A percentile compares a stretch with the other conserved stretches of the same genome.
Conservation (phyloP, 1,139 yeast genomes). For the Yamadazyma sp. region DNA sequence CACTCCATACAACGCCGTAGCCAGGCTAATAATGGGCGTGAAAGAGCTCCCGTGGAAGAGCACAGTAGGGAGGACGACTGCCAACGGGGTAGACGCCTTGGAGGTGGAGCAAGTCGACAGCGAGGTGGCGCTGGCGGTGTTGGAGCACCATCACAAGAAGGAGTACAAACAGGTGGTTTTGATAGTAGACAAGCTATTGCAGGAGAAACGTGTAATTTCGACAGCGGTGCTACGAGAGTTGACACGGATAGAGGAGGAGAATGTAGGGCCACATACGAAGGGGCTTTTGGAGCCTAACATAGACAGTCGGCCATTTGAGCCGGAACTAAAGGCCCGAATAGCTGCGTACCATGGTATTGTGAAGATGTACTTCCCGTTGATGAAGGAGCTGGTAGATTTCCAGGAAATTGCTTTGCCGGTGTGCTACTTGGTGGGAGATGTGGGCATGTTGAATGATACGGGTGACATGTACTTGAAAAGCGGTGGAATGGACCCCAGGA, state of each 20-base stretch:
- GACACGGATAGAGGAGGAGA: neutral
- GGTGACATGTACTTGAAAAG: conserved; percentile 10
- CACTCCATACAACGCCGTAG: conserved; percentile 3
- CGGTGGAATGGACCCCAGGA: conserved; percentile 20
- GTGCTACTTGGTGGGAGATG: conserved; percentile 13
- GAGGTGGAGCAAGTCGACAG: neutral
- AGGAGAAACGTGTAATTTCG: conserved; percentile 3
- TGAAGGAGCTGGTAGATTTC: conserved; percentile 7
- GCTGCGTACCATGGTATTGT: conserved; percentile 3
- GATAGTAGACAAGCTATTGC: conserved; percentile 1
- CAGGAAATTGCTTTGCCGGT: conserved; percentile 11
- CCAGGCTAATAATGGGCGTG: conserved; percentile 1
- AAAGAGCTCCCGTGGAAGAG: neutral
- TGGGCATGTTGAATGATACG: conserved; percentile 4
- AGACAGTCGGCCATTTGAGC: neutral
- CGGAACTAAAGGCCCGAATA: neutral
- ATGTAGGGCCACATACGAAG: no score
- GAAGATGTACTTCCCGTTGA: conserved; percentile 5
- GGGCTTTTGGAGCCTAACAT: conserved; percentile 4
- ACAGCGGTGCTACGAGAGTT: neutral
- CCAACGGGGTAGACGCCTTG: neutral
- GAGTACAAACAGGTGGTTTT: conserved; percentile 2
- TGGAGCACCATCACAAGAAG: neutral
- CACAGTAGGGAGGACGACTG: neutral
- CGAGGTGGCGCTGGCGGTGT: neutral